Base-by-base conservation (phyloP, 2,329 filamentous ascomycete genomes). In the Alternaria burnsii region DNA sequence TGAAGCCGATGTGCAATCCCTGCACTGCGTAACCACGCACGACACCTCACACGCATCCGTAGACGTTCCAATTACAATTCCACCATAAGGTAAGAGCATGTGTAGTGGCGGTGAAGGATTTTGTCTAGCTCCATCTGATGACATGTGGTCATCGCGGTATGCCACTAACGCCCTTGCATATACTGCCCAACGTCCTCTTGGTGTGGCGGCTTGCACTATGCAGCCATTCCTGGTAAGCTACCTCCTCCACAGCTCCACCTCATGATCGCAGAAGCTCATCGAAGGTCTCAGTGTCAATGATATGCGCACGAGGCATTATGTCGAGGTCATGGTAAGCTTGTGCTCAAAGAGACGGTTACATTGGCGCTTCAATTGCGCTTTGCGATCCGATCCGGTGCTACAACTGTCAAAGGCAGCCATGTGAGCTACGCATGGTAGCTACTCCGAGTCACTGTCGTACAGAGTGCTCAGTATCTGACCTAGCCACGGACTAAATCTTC, bases 331-430 rank as follows among this genome's bases (percentile, higher is more conserved):
- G 14, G 41, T 46, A 41, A 41, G 50, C 30, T 38, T 48, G 44
- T 47, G 40, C 43, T 32, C 24, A 41, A 16, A 22, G 42, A 61
- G 67, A 52, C 63, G 57, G 67, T 68, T 67, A 61, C 63, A 62
- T 63, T 50, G 67, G 63, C 54, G 53, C 55, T 58, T 58, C 46
- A 26, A 54, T 47, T 57, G 56, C 58, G 52, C 41, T 58, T 51
- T 59, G 67, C 70, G 68, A 70, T 65, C 69, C 70, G 70, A 70
- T 70, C 73, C 70, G 68, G 66, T 67, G 68, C 71, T 68, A 72
- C 70, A 65, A 57, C 71, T 76, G 70, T 76, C 74, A 77, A 65
- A 66, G 53, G 51, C 66, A 67, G 63, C 72, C 74, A 76, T 74
- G 72, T 70, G 67, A 67, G 53, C 43, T 61, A 59, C 69, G 67